Evolutionary conservation across 257 asterid genomes (phyloP).

Genomic region (Solanum stenotomum): DNA sequence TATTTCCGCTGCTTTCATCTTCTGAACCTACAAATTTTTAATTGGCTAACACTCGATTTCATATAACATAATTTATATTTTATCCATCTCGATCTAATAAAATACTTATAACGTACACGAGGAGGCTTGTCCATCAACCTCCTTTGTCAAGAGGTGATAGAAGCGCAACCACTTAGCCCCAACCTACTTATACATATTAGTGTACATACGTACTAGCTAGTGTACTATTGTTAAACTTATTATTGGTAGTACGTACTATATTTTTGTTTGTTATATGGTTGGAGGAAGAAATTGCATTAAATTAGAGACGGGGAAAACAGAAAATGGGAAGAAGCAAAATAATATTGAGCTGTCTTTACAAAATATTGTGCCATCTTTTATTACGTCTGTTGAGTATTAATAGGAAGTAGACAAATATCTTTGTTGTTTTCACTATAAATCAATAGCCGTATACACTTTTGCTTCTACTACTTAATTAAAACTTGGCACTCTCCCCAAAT

Average conservation of each 20-base stretch:
- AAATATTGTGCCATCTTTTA: not conserved
- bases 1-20: fast-evolving
- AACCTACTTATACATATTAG: not conserved
- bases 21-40: not conserved
- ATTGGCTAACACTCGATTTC: too few relatives aligned
- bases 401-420: not conserved
- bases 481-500: not conserved
- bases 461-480: not conserved
- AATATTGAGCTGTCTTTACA: not conserved
- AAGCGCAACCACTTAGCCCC: not conserved
- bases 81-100: not conserved
- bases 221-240: not conserved
- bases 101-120: not conserved
- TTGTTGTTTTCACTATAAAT: not conserved
- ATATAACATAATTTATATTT: not conserved
- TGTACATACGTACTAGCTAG: not conserved
- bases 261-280: not conserved
- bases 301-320: not conserved
- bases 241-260: not conserved
- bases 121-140: too few relatives aligned
- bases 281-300: not conserved
- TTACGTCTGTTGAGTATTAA: not conserved
- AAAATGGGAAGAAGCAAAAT: not conserved
- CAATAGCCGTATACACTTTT: not conserved
- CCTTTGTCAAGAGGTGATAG: too few relatives aligned